Evolutionary conservation across 306 rosid genomes (phyloP).

Genomic region (Lathyrus oleraceus): DNA sequence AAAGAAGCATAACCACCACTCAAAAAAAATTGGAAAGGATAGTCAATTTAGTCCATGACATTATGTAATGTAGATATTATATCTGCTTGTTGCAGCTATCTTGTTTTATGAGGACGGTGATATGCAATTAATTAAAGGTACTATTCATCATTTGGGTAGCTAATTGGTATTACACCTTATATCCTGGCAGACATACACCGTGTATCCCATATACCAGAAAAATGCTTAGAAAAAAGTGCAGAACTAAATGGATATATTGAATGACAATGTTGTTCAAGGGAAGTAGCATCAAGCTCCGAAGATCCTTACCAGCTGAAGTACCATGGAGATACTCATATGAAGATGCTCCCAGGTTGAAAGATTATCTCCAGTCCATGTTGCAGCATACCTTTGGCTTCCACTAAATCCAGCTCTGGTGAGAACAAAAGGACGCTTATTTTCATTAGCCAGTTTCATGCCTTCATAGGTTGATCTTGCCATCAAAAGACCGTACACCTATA

Average conservation of each 20-base stretch:
- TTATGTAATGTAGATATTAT: not conserved
- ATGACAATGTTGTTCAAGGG: constrained; percentile 30
- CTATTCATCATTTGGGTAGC: constrained; percentile 19
- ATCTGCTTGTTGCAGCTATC: constrained; percentile 16
- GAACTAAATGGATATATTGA: constrained; percentile 5
- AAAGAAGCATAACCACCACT: not conserved
- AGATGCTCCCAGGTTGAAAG: constrained; percentile 95
- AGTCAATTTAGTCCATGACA: not conserved
- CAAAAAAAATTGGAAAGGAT: constrained; percentile 20
- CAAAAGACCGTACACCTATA: constrained; percentile 82
- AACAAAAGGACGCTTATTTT: constrained; percentile 86
- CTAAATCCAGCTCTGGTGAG: constrained; percentile 91
- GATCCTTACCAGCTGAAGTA: constrained; percentile 83
- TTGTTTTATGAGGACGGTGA: not conserved
- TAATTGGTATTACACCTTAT: constrained; percentile 24
- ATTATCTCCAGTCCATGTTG: constrained; percentile 97
- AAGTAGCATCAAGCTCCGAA: constrained; percentile 19
- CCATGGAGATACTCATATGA: constrained; percentile 97
- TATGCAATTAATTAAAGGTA: not conserved
- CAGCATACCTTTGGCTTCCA: constrained; percentile 96
- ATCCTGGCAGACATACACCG: not conserved
- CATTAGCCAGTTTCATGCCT: constrained; percentile 78
- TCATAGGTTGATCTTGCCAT: constrained; percentile 95
- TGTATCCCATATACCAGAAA: not conserved
- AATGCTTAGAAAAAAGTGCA: constrained; percentile 15